Percentiles rank a stretch among this genome's conserved stretches.
Evolutionary conservation across 768 basidiomycete species (phyloP).

Genomic region (Cyclocybe cylindracea): DNA sequence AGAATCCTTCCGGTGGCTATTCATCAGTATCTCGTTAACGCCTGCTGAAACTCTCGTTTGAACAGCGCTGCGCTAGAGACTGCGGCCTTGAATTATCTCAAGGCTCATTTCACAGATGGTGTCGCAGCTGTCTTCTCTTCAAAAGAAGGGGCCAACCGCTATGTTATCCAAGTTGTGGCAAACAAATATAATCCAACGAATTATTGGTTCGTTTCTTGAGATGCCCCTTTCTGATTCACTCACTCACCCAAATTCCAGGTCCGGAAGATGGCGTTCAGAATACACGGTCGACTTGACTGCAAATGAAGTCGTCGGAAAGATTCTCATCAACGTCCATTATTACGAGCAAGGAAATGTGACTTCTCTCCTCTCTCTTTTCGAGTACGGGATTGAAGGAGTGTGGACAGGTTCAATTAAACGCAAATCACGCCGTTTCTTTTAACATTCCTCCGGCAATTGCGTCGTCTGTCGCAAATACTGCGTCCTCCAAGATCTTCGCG

Average conservation of each 20-base stretch:
- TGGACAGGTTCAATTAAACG: conserved; percentile 83
- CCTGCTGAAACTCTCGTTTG: not conserved
- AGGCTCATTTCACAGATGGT: conserved; percentile 83
- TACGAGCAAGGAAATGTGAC: conserved; percentile 96
- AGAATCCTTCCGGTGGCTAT: conserved; percentile 74
- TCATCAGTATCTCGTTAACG: not conserved
- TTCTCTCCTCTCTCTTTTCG: not conserved
- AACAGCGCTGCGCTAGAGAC: conserved; percentile 70
- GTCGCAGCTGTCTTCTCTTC: conserved; percentile 72
- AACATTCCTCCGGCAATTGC: conserved; percentile 59
- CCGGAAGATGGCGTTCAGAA: conserved; percentile 92
- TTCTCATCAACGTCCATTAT: conserved; percentile 90
- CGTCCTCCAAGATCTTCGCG: conserved; percentile 75
- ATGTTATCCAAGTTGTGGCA: conserved; percentile 82
- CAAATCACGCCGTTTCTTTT: conserved; percentile 68
- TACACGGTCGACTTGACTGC: conserved; percentile 73
- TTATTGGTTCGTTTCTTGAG: conserved; percentile 67
- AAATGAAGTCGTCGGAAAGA: conserved; percentile 65
- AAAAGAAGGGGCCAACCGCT: conserved; percentile 44
- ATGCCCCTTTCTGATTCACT: conserved; percentile 1
- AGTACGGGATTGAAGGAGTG: not conserved
- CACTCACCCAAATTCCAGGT: conserved; percentile 53
- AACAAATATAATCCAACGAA: conserved; percentile 95
- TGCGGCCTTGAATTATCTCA: conserved; percentile 65
- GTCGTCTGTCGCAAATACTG: conserved; percentile 47